Evolutionary conservation across 23 red algal species (phyloP).

Genomic region (Gracilaria vermiculophylla): DNA sequence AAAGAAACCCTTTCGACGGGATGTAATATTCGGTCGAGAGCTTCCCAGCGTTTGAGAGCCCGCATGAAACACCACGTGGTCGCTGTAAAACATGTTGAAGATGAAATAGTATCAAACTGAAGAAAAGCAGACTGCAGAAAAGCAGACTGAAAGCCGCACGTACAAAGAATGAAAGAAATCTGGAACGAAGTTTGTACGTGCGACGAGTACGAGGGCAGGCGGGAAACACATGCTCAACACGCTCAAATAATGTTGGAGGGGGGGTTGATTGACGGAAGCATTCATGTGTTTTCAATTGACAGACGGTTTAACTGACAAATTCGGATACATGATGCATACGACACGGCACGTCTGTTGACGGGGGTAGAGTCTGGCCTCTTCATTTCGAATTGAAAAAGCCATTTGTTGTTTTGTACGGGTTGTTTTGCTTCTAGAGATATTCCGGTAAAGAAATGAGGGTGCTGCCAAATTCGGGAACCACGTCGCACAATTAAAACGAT

Average conservation of each 20-base stretch:
- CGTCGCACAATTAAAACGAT: background rate
- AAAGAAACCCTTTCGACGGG: background rate
- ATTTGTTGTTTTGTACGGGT: background rate
- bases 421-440: background rate
- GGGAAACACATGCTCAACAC: background rate
- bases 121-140: background rate
- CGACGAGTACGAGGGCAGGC: background rate
- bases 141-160: background rate
- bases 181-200: background rate
- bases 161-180: background rate
- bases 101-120: background rate
- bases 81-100: slow-evolving; percentile 9
- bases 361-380: background rate
- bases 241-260: background rate
- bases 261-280: background rate
- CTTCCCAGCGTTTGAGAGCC: background rate
- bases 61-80: slow-evolving; percentile 8
- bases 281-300: background rate
- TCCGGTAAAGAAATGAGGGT: background rate
- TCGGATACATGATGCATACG: background rate
- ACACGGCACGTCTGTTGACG: slow-evolving; percentile 8
- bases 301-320: background rate
- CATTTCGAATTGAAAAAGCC: slow-evolving; percentile 26
- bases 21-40: background rate
- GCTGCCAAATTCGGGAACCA: background rate